These are phyloP conservation scores for Colletotrichum chrysophilum DNA, from an alignment of 2,329 filamentous ascomycete genomes.

Conservation along the genomic window DNA sequence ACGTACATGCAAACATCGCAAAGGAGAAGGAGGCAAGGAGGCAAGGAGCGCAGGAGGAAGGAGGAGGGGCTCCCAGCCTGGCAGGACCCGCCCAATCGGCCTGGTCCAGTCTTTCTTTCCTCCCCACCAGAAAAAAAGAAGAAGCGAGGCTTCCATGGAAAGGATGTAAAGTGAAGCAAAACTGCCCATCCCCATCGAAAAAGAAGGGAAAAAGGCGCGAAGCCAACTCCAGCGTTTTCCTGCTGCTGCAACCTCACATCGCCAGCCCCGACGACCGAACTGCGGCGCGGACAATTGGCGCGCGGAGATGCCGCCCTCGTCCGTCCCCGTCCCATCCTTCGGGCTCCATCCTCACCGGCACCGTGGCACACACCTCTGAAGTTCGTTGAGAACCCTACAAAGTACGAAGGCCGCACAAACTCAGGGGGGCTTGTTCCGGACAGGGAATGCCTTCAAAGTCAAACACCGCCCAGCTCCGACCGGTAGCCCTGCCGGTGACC, in stretches of 20 bases:
- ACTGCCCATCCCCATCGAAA: background rate
- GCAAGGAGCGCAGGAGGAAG: background rate
- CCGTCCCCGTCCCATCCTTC: background rate
- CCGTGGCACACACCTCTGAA: background rate
- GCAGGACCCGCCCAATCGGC: background rate
- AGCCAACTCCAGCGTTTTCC: background rate
- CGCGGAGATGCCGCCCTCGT: conserved; percentile 5
- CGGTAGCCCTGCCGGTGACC: background rate
- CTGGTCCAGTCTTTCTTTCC: background rate
- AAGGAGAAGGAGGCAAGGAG: background rate
- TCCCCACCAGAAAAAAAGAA: background rate
- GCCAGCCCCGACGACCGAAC: background rate
- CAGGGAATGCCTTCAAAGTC: conserved; percentile 10
- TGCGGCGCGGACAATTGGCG: background rate
- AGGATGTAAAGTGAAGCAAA: background rate
- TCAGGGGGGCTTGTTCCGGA: background rate
- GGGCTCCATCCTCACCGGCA: background rate
- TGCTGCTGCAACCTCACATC: conserved; percentile 1
- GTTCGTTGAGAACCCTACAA: background rate
- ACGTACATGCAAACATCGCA: background rate
- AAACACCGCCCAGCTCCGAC: background rate
- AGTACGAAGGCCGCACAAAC: background rate
- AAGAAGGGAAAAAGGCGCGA: background rate
- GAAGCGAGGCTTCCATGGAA: background rate
- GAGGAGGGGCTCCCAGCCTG: background rate